Percentiles rank a stretch among this genome's conserved stretches.
Evolutionary conservation across 345 rosid species (phyloP).

Genomic region (Gossypium arboreum): DNA sequence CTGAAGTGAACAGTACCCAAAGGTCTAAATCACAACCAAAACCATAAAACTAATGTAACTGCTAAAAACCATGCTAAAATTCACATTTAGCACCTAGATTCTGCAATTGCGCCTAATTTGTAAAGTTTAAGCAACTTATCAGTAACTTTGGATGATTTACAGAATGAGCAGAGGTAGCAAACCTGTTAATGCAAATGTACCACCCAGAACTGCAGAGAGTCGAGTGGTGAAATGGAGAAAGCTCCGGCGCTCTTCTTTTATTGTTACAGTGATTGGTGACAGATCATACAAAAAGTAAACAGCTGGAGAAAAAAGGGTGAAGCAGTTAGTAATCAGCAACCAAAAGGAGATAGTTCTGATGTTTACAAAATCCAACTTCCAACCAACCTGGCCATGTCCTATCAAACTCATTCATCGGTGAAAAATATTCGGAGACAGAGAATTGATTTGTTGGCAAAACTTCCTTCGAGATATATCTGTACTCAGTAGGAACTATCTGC

Average conservation of each 20-base stretch:
- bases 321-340: not conserved
- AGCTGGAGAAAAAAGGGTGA: constrained; percentile 38
- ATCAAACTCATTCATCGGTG: constrained; percentile 66
- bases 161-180: constrained; percentile 15
- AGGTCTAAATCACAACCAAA: not conserved
- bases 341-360: not conserved
- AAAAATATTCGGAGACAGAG: constrained; percentile 87
- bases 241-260: constrained; percentile 85
- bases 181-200: constrained; percentile 98
- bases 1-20: not conserved
- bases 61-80: not conserved
- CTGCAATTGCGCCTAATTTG: not conserved
- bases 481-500: constrained; percentile 98
- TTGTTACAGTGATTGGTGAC: constrained; percentile 95
- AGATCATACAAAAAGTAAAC: constrained; percentile 95
- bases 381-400: constrained; percentile 92
- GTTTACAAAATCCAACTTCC: not conserved
- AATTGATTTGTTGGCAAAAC: constrained; percentile 88
- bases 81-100: not conserved
- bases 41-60: not conserved
- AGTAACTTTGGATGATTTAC: not conserved
- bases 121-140: not conserved
- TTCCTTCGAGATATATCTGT: constrained; percentile 77
- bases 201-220: constrained; percentile 98
- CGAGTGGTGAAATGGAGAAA: constrained; percentile 94